Evolutionary conservation across 164 flowering plant species (phyloP).

Genomic region (Brasenia schreberi): DNA sequence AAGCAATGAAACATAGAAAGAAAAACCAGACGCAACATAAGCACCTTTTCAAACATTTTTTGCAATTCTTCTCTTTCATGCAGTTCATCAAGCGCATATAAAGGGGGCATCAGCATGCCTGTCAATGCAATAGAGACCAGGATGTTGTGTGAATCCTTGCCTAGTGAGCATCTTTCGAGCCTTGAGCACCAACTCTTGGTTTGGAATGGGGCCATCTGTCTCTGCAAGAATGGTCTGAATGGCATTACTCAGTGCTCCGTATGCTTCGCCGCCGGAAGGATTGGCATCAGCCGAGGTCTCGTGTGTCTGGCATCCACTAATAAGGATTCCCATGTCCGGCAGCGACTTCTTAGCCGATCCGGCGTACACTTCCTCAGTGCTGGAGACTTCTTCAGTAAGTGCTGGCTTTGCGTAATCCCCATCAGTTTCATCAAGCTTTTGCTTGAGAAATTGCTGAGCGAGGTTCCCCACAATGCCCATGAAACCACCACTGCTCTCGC

Average conservation of each 20-base stretch:
- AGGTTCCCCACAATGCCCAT: constrained; percentile 59
- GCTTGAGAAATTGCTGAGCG: constrained; percentile 68
- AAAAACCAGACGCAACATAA: too few relatives aligned
- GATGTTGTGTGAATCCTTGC: constrained; percentile 80
- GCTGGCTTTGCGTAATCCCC: constrained; percentile 72
- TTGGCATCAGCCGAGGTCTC: constrained; percentile 90
- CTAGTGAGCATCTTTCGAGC: constrained; percentile 58
- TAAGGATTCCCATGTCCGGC: constrained; percentile 49
- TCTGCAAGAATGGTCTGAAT: constrained; percentile 64
- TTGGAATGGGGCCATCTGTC: constrained; percentile 35
- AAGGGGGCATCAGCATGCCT: constrained; percentile 49
- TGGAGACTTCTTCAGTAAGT: constrained; percentile 38
- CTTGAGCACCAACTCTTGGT: constrained; percentile 51
- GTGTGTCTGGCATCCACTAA: constrained; percentile 87
- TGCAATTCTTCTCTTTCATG: not conserved
- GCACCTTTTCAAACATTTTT: not conserved
- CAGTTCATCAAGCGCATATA: constrained; percentile 27
- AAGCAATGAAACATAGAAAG: not conserved
- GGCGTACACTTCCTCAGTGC: constrained; percentile 69
- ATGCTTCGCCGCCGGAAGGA: constrained; percentile 54
- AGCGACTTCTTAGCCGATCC: constrained; percentile 42
- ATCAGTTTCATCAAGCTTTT: constrained; percentile 62
- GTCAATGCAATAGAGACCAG: constrained; percentile 89
- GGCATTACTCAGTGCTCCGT: constrained; percentile 96
- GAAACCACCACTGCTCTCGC: constrained; percentile 32